Evolutionary conservation across 2,329 filamentous ascomycete species (phyloP).

Genomic region (Venturia aucupariae): DNA sequence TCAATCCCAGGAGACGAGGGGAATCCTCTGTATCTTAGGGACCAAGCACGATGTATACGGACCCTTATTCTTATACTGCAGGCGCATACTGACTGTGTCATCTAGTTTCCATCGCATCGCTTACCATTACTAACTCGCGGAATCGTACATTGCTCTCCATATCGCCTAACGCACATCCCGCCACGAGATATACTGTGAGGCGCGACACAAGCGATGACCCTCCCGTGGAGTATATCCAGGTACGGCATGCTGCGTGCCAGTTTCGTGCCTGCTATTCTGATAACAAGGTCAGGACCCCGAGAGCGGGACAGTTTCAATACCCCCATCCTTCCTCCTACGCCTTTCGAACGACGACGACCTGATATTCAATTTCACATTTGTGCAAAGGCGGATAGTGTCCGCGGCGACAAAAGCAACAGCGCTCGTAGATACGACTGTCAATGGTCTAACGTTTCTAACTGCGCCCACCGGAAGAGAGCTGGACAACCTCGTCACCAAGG

Average conservation of each 20-base stretch:
- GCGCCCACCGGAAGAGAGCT: conserved; percentile 78
- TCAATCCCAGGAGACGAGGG: conserved; percentile 76
- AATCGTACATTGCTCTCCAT: conserved; percentile 70
- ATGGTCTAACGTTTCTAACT: conserved; percentile 85
- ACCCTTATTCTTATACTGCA: conserved; percentile 11
- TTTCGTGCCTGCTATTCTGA: neutral
- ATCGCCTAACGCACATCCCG: conserved; percentile 78
- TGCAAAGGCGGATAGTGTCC: conserved; percentile 48
- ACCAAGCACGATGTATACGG: conserved; percentile 79
- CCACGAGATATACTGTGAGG: conserved; percentile 63
- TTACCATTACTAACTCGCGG: conserved; percentile 71
- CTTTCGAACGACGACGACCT: conserved; percentile 87
- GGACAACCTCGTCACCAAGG: conserved; percentile 85
- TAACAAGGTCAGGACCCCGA: conserved; percentile 64
- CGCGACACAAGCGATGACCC: conserved; percentile 64
- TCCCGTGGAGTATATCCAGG: conserved; percentile 87
- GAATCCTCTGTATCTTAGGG: conserved; percentile 70
- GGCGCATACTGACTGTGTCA: conserved; percentile 19
- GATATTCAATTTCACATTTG: conserved; percentile 84
- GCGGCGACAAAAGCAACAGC: conserved; percentile 38
- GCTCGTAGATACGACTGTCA: conserved; percentile 66
- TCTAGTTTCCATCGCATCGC: conserved; percentile 75
- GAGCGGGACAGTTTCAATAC: conserved; percentile 25
- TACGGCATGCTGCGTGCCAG: conserved; percentile 34
- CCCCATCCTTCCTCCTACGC: conserved; percentile 74